Percentiles rank a stretch among this genome's conserved stretches.
phyloP scores from a whole-genome alignment of 805 yeast species.

The Scheffersomyces lignosus region DNA sequence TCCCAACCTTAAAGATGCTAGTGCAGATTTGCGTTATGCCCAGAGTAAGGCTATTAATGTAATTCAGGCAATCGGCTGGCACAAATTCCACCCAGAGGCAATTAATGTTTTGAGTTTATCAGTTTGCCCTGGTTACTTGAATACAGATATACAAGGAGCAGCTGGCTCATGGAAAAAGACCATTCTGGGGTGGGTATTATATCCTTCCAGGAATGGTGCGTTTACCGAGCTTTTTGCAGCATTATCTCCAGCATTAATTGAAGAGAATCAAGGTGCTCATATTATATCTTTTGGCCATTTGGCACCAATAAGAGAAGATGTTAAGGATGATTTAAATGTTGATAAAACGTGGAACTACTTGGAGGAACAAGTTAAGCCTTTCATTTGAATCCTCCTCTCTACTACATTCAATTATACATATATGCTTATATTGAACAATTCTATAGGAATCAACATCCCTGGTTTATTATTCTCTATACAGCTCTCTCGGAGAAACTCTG shows the following conservation, averaged over 20 bases:
- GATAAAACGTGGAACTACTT: constrained; percentile 33
- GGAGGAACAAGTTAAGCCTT: constrained; percentile 20
- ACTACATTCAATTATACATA: neutral
- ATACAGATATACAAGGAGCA: constrained; percentile 33
- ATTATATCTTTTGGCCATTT: constrained; percentile 37
- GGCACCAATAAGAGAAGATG: constrained; percentile 33
- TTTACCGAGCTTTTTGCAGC: constrained; percentile 45
- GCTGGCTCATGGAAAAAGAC: constrained; percentile 9
- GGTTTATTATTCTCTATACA: too few species aligned
- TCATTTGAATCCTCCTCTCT: too few species aligned
- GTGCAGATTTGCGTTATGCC: constrained; percentile 27
- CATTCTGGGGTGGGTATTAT: constrained; percentile 6
- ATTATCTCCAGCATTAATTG: constrained; percentile 36
- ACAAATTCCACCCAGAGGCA: constrained; percentile 25
- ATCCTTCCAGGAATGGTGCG: constrained; percentile 38
- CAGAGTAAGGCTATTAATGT: constrained; percentile 45
- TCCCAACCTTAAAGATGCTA: constrained; percentile 19
- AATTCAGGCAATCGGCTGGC: constrained; percentile 37
- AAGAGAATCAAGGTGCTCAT: constrained; percentile 31
- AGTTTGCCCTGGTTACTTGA: constrained; percentile 43
- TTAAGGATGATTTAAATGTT: constrained; percentile 32
- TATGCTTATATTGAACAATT: neutral
- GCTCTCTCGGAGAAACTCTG: constrained; percentile 64
- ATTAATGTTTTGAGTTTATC: constrained; percentile 30
- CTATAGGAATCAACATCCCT: too few species aligned